Base-by-base conservation (phyloP, 2,329 filamentous ascomycete species). In the Taxawa tesnikishii region DNA sequence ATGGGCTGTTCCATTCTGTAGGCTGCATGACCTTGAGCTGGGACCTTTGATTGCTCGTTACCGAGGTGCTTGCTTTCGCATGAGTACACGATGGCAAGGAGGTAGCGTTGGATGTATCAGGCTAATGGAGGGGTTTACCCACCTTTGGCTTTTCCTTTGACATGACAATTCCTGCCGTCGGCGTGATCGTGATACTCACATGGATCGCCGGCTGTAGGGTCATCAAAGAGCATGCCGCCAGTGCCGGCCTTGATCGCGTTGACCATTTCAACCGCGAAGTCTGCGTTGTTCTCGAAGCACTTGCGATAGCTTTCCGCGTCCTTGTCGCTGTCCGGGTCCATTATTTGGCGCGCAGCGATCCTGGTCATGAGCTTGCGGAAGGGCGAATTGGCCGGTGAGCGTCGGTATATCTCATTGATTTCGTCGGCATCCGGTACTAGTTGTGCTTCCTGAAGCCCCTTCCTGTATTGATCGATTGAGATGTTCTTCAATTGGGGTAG, bases 301-400 rank as follows among this genome's bases (percentile, higher is more conserved):
- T 54, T 51, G 23, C 60, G 58, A 41, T 71, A 71, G 4, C 55
- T 58, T 15, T 62, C 56, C 3, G 65, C 60, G 43, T 68, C 58
- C 35, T 60, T 59, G 26, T 67, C 56, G 33, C 53, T 60, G 17
- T 60, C 63, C 0, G 67, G 66, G 40, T 70, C 67, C 67, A 71
- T 70, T 38, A 70, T 67, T 49, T 71, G 67, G 15, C 67, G 54
- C 4, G 67, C 67, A n/a, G 67, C 67, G 29, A 71, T 70, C 38
- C 58, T 55, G 33, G 62, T 61, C 58, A 70, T 64, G 13, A 70
- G 51, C 17, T 47, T 54, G 21, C 65, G 54, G 44, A 70, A 70
- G 1, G 65, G 63, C 32, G 62, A 67, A 4, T 47, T 52, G 3
- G 41, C 31, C 3, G 60, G 57, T 18, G 59, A 63, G 30, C 54